Evolutionary conservation across 1,139 yeast species (phyloP).

Genomic region (Debaryomyces fabryi): DNA sequence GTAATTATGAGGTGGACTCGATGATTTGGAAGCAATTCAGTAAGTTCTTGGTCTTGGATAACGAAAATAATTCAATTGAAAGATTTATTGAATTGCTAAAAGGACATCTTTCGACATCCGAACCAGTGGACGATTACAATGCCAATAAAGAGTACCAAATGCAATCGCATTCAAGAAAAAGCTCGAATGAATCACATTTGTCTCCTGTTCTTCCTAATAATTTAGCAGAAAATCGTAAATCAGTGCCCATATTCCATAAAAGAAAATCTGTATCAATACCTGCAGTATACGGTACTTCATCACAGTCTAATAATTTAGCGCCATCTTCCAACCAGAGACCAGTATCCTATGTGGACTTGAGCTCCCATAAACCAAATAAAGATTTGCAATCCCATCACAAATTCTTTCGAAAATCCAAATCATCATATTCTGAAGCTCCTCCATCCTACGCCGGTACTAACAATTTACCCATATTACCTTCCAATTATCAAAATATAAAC

Average conservation of each 20-base stretch:
- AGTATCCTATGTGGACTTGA: conserved; percentile 54
- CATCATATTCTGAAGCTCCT: neutral
- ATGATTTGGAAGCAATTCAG: conserved; percentile 53
- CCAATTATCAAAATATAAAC: neutral
- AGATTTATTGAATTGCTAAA: conserved; percentile 49
- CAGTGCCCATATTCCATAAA: conserved; percentile 32
- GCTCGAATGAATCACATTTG: conserved; percentile 22
- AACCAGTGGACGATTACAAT: conserved; percentile 10
- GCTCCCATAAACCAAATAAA: conserved; percentile 22
- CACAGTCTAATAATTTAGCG: conserved; percentile 14
- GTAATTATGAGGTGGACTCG: conserved; percentile 63
- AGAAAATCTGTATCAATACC: conserved; percentile 25
- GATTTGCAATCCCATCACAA: conserved; percentile 50
- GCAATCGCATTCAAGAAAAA: conserved; percentile 22
- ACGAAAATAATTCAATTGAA: conserved; percentile 53
- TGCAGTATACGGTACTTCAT: conserved; percentile 18
- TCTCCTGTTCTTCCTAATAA: conserved; percentile 16
- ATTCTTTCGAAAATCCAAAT: conserved; percentile 57
- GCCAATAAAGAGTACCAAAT: conserved; percentile 9
- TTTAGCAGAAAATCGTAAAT: conserved; percentile 32
- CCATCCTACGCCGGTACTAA: neutral
- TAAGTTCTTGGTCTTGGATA: conserved; percentile 36
- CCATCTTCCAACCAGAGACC: conserved; percentile 45
- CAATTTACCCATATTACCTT: neutral
- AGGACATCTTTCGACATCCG: conserved; percentile 22